These are phyloP conservation scores for Ochetophila trinervis DNA, from an alignment of 306 rosid genomes.

Conservation along the genomic window DNA sequence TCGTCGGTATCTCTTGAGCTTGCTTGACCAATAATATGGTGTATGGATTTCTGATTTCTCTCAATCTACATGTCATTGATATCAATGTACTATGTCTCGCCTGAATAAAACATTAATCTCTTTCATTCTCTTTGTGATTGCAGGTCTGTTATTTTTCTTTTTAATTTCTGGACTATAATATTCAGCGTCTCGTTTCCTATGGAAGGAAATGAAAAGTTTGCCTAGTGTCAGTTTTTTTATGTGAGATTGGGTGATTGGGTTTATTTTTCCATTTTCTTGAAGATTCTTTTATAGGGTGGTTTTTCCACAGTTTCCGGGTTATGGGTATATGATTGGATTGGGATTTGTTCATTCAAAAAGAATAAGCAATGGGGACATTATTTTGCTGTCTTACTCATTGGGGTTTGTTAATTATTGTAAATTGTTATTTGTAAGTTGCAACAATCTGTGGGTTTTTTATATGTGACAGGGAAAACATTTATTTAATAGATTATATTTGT, in stretches of 20 bases:
- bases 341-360: slow-evolving; percentile 28
- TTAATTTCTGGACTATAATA: slow-evolving; percentile 17
- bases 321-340: slow-evolving; percentile 26
- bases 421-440: slow-evolving; percentile 16
- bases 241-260: slow-evolving; percentile 9
- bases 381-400: slow-evolving; percentile 2
- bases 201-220: slow-evolving; percentile 19
- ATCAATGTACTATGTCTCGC: neutral
- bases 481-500: neutral
- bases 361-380: slow-evolving; percentile 20
- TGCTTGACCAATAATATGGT: neutral
- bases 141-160: slow-evolving; percentile 26
- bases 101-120: slow-evolving; percentile 1
- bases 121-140: slow-evolving; percentile 17
- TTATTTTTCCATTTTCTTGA: neutral
- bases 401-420: slow-evolving; percentile 15
- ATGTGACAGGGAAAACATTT: neutral
- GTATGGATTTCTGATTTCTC: neutral
- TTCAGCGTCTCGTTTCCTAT: slow-evolving; percentile 29
- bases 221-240: slow-evolving; percentile 16
- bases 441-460: slow-evolving; percentile 9
- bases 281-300: neutral
- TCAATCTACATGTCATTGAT: neutral
- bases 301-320: slow-evolving; percentile 17
- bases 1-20: neutral